Conservation (phyloP, 2,329 filamentous ascomycete species). For the Aspergillus uvarum region DNA sequence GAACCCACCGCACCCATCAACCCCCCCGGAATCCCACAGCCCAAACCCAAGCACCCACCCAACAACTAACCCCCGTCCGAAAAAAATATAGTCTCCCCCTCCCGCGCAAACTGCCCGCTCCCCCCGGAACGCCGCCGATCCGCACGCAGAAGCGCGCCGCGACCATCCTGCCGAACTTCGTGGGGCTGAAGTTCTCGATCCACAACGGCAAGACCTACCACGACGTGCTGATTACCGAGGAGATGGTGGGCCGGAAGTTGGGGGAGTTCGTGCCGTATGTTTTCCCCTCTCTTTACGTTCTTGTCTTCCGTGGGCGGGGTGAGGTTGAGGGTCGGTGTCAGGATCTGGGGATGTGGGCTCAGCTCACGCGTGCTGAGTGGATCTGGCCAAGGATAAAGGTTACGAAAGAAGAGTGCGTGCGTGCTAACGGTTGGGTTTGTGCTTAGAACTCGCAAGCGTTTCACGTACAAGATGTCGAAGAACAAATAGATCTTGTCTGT, state of each 20-base stretch:
- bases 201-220: slow-evolving; percentile 89
- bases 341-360: too few relatives aligned
- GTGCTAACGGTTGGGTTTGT: background rate
- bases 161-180: slow-evolving; percentile 88
- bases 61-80: background rate
- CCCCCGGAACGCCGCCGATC: slow-evolving; percentile 69
- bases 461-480: slow-evolving; percentile 69
- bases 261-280: slow-evolving; percentile 88
- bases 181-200: slow-evolving; percentile 83
- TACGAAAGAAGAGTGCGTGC: too few relatives aligned
- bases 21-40: background rate
- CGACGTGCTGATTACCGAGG: slow-evolving; percentile 81
- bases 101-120: slow-evolving; percentile 47
- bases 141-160: slow-evolving; percentile 83
- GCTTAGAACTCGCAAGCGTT: slow-evolving; percentile 64
- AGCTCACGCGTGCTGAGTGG: too few relatives aligned
- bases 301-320: too few relatives aligned
- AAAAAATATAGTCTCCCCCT: slow-evolving; percentile 38
- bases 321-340: too few relatives aligned
- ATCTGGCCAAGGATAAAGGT: too few relatives aligned
- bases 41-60: background rate
- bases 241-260: slow-evolving; percentile 95
- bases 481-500: slow-evolving; percentile 54
- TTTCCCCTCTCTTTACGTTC: background rate
- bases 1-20: background rate